Conservation (phyloP, 2,329 filamentous ascomycete species). For the Shiraia sp. region DNA sequence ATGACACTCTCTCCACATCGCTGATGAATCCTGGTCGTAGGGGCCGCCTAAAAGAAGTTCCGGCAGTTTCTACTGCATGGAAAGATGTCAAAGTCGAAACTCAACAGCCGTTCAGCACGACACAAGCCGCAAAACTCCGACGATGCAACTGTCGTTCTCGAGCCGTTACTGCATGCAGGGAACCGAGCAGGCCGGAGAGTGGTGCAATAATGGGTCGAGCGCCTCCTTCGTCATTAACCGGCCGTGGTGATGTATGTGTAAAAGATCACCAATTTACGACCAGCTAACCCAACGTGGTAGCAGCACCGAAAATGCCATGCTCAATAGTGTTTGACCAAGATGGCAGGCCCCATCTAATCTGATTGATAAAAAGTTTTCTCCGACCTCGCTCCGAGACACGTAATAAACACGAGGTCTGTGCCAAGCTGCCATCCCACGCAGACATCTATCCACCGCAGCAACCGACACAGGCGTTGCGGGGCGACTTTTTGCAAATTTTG, state of each 20-base stretch:
- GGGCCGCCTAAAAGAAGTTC: too few species aligned
- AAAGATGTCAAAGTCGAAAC: too few species aligned
- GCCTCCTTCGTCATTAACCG: conserved; percentile 31
- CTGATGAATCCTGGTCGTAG: too few species aligned
- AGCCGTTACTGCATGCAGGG: too few species aligned
- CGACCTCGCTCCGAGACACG: conserved; percentile 15
- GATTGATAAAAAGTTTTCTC: conserved; percentile 26
- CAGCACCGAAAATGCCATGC: conserved; percentile 23
- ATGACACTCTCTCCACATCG: too few species aligned
- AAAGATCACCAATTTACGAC: conserved; percentile 18
- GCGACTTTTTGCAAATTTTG: conserved; percentile 28
- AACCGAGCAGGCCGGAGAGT: too few species aligned
- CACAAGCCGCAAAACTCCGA: too few species aligned
- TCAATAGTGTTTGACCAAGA: conserved; percentile 11
- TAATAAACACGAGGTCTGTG: neutral
- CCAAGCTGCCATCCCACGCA: conserved; percentile 13
- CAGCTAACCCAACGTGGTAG: conserved; percentile 25
- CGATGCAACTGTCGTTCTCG: too few species aligned
- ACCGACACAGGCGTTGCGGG: conserved; percentile 30
- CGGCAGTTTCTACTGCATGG: too few species aligned
- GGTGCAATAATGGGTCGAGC: conserved; percentile 8
- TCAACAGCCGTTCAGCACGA: too few species aligned
- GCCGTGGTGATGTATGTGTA: conserved; percentile 16
- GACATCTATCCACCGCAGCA: conserved; percentile 15
- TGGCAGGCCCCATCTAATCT: conserved; percentile 29